Evolutionary conservation across 768 basidiomycete species (phyloP).

Genomic region (Lentinula raphanica): DNA sequence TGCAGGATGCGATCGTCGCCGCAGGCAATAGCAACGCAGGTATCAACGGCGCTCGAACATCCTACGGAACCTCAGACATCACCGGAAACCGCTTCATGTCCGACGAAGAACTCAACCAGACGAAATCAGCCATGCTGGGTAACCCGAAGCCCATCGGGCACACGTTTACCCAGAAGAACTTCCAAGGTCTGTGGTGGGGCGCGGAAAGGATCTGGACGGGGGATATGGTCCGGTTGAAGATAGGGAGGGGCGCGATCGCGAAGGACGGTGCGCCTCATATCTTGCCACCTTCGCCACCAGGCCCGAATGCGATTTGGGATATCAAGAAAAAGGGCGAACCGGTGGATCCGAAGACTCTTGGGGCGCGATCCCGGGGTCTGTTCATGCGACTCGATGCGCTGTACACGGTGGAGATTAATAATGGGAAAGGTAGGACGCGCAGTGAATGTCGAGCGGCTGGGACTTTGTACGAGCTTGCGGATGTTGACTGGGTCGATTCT

Average conservation of each 20-base stretch:
- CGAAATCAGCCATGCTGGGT: constrained; percentile 19
- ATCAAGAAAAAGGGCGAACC: constrained; percentile 15
- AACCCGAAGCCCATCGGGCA: constrained; percentile 15
- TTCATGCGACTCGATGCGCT: constrained; percentile 70
- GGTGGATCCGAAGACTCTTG: constrained; percentile 29
- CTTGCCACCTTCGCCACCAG: constrained; percentile 56
- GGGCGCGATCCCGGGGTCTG: constrained; percentile 56
- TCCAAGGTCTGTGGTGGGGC: constrained; percentile 88
- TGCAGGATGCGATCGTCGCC: constrained; percentile 1
- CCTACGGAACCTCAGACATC: constrained; percentile 4
- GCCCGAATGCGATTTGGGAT: constrained; percentile 24
- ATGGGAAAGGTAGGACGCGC: constrained; percentile 34
- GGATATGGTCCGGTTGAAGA: constrained; percentile 76
- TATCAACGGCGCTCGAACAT: background rate
- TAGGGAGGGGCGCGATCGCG: constrained; percentile 61
- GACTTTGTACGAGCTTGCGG: constrained; percentile 73
- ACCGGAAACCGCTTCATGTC: constrained; percentile 11
- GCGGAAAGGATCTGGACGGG: constrained; percentile 84
- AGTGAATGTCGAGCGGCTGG: constrained; percentile 64
- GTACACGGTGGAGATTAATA: constrained; percentile 52
- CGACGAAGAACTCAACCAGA: constrained; percentile 10
- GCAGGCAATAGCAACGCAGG: constrained; percentile 3
- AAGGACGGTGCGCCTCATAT: constrained; percentile 60
- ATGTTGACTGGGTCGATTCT: constrained; percentile 60
- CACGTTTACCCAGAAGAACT: constrained; percentile 47